Evolutionary conservation across 169 alveolate species (phyloP).

Genomic region (Plasmodium malariae): DNA sequence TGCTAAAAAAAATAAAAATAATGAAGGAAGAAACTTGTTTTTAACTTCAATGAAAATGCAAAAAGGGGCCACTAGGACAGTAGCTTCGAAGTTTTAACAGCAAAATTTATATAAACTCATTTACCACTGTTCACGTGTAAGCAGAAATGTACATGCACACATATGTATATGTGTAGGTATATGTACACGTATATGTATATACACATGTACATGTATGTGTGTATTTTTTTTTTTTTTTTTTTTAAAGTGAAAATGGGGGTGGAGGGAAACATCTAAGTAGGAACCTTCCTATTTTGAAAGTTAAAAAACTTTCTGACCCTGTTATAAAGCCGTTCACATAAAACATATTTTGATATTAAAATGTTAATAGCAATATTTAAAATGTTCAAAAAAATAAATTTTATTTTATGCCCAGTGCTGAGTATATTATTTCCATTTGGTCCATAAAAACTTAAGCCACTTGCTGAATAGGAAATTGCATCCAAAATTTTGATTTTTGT

Average conservation of each 20-base stretch:
- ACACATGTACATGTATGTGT: background rate
- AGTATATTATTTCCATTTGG: slow-evolving; percentile 88
- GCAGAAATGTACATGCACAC: too few species aligned
- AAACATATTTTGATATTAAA: slow-evolving; percentile 69
- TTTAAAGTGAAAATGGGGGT: background rate
- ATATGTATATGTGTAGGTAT: too few species aligned
- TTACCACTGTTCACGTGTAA: too few species aligned
- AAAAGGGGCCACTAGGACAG: too few species aligned
- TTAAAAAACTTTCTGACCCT: slow-evolving; percentile 56
- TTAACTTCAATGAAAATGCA: too few species aligned
- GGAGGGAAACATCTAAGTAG: background rate
- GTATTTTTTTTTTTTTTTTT: background rate
- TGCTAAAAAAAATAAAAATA: too few species aligned
- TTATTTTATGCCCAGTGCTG: slow-evolving; percentile 81
- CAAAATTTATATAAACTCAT: too few species aligned
- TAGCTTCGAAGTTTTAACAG: too few species aligned
- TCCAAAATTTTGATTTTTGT: slow-evolving; percentile 86
- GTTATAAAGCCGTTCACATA: slow-evolving; percentile 45
- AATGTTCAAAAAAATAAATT: slow-evolving; percentile 17
- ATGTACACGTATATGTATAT: background rate
- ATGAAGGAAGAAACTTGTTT: too few species aligned
- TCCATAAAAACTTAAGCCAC: slow-evolving; percentile 90
- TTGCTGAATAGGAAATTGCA: slow-evolving; percentile 85
- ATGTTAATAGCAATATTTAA: slow-evolving; percentile 37
- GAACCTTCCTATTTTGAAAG: slow-evolving; percentile 45